Base-by-base conservation (phyloP, 768 basidiomycete genomes). In the Xerocomellus dryophilus region DNA sequence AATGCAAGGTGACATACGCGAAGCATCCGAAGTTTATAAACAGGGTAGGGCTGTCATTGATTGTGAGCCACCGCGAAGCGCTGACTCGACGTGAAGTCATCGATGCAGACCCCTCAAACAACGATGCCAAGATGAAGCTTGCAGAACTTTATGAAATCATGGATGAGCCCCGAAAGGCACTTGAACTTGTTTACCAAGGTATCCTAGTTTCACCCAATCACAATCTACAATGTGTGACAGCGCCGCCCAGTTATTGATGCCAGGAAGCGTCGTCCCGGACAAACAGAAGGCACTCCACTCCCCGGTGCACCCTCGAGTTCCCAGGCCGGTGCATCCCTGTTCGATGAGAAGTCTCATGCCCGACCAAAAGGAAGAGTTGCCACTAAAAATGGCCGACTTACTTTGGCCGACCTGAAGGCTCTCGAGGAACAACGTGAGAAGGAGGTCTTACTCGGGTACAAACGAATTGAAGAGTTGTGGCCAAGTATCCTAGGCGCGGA, bases 121-220 rank as follows among this genome's bases (percentile, higher is more conserved):
- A 84, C 61, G 90, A 94, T 27, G 87, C 86, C 25, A 93, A 93
- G 48, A 85, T 95, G 81, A 88, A 90, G 57, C 78, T 98, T 0
- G 96, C 95, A 0, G 90, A 90, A 58, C 82, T 94, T 14, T 91
- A 93, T 59, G 96, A 99, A 68, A 84, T 90, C 11, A 72, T 87
- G 59, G 84, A 88, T 21, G 83, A 93, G 58, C 84, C 88, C 1
- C 76, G 84, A 15, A 87, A 87, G 64, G 96, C 96, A 0, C 76
- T 97, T 0, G 85, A 89, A 7, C 72, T 97, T 4, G 62, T 63
- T 41, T 60, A 60, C 14, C 58, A 93, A 81, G 92, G 94, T 91
- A 57, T 10, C 32, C 14, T 12, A 15, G 27, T 21, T 25, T 27
- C 25, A 32, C 17, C 6, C 0, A n/a, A 21, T 35, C 32, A n/a